These are phyloP conservation scores for Pulicaria dysenterica DNA, from an alignment of 129 eudicot genomes.

Conservation along the genomic window DNA sequence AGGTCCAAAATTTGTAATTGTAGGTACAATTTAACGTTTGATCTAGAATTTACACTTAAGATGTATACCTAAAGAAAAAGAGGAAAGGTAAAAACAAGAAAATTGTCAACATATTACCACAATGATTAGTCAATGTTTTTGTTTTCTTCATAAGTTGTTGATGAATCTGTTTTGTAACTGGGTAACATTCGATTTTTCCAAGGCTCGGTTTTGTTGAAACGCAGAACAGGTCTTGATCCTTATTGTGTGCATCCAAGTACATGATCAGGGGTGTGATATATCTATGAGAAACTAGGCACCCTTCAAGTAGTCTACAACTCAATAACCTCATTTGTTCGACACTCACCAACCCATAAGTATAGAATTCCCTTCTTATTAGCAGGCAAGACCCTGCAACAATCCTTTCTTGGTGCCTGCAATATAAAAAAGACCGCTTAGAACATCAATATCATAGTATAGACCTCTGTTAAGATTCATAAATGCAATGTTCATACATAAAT, in stretches of 20 bases:
- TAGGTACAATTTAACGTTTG: slow-evolving; percentile 25
- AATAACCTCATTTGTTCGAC: slow-evolving; percentile 60
- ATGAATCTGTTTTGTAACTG: slow-evolving; percentile 16
- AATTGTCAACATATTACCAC: slow-evolving; percentile 20
- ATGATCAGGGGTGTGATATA: slow-evolving; percentile 23
- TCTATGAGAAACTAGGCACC: slow-evolving; percentile 23
- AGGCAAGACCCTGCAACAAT: slow-evolving; percentile 70
- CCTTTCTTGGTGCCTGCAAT: slow-evolving; percentile 80
- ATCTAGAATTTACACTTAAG: slow-evolving; percentile 21
- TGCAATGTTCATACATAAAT: slow-evolving; percentile 10
- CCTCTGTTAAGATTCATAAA: background rate
- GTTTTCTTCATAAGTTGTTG: slow-evolving; percentile 11
- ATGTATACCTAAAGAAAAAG: slow-evolving; percentile 20
- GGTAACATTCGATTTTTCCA: slow-evolving; percentile 18
- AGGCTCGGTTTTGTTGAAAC: slow-evolving; percentile 15
- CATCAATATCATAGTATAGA: background rate
- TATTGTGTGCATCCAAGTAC: slow-evolving; percentile 18
- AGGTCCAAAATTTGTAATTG: slow-evolving; percentile 2
- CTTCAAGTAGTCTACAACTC: slow-evolving; percentile 45
- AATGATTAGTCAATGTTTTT: slow-evolving; percentile 21
- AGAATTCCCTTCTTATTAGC: slow-evolving; percentile 46
- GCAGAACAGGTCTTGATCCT: slow-evolving; percentile 13
- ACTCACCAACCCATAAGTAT: slow-evolving; percentile 61
- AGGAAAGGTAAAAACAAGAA: slow-evolving; percentile 13
- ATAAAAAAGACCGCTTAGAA: background rate